Base-by-base conservation (phyloP, 2,329 filamentous ascomycete species). In the Fusarium nematophilum region DNA sequence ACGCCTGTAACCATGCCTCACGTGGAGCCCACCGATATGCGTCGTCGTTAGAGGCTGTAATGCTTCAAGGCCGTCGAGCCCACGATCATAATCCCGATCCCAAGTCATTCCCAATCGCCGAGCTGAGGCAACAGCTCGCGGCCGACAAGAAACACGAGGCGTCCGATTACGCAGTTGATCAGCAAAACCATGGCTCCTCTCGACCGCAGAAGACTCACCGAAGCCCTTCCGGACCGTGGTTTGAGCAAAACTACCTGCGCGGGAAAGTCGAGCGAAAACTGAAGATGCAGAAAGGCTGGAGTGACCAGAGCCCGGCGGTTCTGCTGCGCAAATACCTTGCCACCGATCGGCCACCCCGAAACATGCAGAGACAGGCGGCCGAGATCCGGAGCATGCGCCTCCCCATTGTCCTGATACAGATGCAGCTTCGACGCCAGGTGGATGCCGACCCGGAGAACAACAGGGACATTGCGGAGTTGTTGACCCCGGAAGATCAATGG, bases 321-420 rank as follows among this genome's bases (percentile, higher is more conserved):
- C 33, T 74, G 9, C 46, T 75, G 15, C 64, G 68, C 30, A 65
- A 53, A 23, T 60, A 66, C 30, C 49, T 70, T 17, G 39, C 55
- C 21, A 25, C 33, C 8, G 39, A 55, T 15, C 34, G 30, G 13
- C 54, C 53, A 26, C 15, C 39, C 33, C 15, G 56, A 25, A 40
- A 47, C 5, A 29, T 62, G 37, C 60, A 49, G 13, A 69, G 39
- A 42, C 53, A 52, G 49, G 51, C 29, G 45, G 71, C 73, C 6
- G 36, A 30, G 34, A 58, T 64, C 15, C 72, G 73, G 23, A 71
- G 58, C 36, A 51, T 53, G 17, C 65, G 72, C 17, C 57, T 74
- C 9, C 64, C 70, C 6, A 57, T 75, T 7, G 44, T 76, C n/a
- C 53, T 76, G 23, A 56, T 76, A 33, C 73, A 76, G 34, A 67